Conservation (phyloP, 495 filamentous ascomycete species). For the Neurospora tetrasperma region DNA sequence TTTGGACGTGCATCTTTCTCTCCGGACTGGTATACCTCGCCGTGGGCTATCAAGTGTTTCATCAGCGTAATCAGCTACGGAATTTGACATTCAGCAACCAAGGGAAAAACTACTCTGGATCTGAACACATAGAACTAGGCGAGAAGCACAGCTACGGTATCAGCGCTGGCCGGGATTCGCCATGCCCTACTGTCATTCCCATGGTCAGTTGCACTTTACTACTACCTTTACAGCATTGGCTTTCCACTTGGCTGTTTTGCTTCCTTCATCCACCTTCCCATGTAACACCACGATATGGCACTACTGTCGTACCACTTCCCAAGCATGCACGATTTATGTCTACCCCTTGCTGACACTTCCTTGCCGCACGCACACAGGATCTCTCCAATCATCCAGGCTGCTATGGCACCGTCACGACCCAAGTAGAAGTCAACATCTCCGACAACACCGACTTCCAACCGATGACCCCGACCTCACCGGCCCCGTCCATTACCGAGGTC, state of each 20-base stretch:
- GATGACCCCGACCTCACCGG: constrained; percentile 8
- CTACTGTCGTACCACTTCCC: neutral
- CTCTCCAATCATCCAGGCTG: constrained; percentile 5
- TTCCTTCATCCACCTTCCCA: neutral
- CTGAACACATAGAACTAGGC: neutral
- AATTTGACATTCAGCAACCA: constrained; percentile 36
- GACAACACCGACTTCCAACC: constrained; percentile 12
- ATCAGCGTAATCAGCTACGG: constrained; percentile 44
- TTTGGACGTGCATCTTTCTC: constrained; percentile 68
- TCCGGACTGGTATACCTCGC: constrained; percentile 63
- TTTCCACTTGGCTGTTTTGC: neutral
- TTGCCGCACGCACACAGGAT: neutral
- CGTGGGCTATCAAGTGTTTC: constrained; percentile 60
- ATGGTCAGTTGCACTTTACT: neutral
- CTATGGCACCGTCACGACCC: constrained; percentile 29
- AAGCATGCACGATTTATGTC: neutral
- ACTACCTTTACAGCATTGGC: no score
- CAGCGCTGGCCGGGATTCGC: neutral
- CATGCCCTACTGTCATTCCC: neutral
- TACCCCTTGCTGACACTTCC: neutral
- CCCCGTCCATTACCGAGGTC: constrained; percentile 6
- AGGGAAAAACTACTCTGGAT: constrained; percentile 15
- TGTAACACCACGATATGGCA: constrained; percentile 6
- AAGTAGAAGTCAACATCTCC: constrained; percentile 24
- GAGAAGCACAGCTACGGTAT: neutral